Evolutionary conservation across 768 basidiomycete genomes (phyloP).

Genomic region (Astraeus odoratus): DNA sequence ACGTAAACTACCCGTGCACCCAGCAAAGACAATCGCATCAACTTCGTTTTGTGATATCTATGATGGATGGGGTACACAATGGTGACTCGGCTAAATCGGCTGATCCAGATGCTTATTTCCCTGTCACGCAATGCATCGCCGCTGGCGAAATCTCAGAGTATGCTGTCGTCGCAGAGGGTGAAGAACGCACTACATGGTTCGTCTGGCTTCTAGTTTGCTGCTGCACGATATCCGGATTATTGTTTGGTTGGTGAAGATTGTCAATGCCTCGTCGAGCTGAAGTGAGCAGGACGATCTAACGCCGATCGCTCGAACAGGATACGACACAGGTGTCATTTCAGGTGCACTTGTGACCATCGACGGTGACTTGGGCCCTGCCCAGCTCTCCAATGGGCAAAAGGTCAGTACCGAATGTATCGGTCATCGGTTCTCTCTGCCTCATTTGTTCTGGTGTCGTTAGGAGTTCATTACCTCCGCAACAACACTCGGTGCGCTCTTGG

Average conservation of each 20-base stretch:
- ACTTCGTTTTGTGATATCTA: too few relatives aligned
- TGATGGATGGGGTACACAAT: too few relatives aligned
- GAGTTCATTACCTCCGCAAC: constrained; percentile 79
- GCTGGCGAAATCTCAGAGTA: constrained; percentile 52
- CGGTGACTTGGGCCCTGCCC: constrained; percentile 51
- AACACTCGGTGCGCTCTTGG: constrained; percentile 69
- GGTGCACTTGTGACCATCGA: constrained; percentile 75
- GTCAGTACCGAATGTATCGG: constrained; percentile 24
- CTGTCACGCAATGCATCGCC: constrained; percentile 10
- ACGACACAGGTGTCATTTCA: constrained; percentile 77
- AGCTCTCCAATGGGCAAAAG: constrained; percentile 58
- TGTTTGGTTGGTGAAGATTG: constrained; percentile 50
- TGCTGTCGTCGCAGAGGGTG: constrained; percentile 55
- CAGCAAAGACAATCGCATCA: too few relatives aligned
- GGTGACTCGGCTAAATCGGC: constrained; percentile 1
- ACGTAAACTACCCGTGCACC: too few relatives aligned
- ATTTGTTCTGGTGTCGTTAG: constrained; percentile 25
- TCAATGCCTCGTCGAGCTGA: neutral
- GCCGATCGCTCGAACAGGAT: constrained; percentile 38
- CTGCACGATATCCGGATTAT: constrained; percentile 68
- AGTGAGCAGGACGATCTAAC: constrained; percentile 4
- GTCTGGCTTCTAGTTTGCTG: constrained; percentile 72
- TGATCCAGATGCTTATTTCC: constrained; percentile 7
- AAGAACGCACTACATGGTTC: constrained; percentile 63
- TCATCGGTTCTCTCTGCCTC: neutral